These are phyloP conservation scores for Raffaelea deltoideospora DNA, from an alignment of 2,329 filamentous ascomycete species.

Conservation along the genomic window DNA sequence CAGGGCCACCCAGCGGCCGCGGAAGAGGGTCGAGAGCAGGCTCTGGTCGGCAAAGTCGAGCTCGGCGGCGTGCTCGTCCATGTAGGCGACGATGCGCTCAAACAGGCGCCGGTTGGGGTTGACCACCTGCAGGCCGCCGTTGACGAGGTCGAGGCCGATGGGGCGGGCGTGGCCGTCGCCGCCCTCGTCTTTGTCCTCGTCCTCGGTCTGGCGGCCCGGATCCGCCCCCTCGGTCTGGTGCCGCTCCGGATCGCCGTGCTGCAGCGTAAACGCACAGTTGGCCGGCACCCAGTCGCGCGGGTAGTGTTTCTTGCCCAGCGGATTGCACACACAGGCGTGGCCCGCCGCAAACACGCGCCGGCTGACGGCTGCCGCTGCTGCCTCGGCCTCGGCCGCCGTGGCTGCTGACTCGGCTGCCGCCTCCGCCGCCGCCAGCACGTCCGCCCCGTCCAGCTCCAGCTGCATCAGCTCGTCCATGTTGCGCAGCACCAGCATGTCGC, in stretches of 20 bases:
- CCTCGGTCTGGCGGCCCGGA: slow-evolving; percentile 14
- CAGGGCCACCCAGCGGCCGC: slow-evolving; percentile 39
- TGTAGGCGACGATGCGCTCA: slow-evolving; percentile 31
- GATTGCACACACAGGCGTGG: slow-evolving; percentile 80
- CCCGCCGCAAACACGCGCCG: slow-evolving; percentile 63
- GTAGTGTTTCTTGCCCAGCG: slow-evolving; percentile 63
- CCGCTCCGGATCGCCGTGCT: slow-evolving; percentile 20
- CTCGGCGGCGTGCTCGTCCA: slow-evolving; percentile 27
- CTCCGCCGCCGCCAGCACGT: slow-evolving; percentile 7
- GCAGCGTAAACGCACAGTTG: slow-evolving; percentile 42
- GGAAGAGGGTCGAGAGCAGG: slow-evolving; percentile 39
- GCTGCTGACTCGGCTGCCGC: slow-evolving; percentile 1
- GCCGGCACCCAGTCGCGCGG: slow-evolving; percentile 49
- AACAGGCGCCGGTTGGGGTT: slow-evolving; percentile 34
- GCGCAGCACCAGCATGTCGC: slow-evolving; percentile 67
- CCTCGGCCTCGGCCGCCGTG: no score
- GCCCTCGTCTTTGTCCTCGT: not conserved
- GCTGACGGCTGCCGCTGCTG: slow-evolving; percentile 18
- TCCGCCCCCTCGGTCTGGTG: slow-evolving; percentile 31
- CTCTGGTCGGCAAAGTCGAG: slow-evolving; percentile 47
- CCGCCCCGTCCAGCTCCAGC: slow-evolving; percentile 36
- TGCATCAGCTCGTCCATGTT: slow-evolving; percentile 94
- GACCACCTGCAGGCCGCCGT: slow-evolving; percentile 42
- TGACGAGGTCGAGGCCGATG: slow-evolving; percentile 35
- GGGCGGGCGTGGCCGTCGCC: slow-evolving; percentile 7